Conservation (phyloP, 371 early-diverging fungal genomes). For the Rhizopus stolonifer region DNA sequence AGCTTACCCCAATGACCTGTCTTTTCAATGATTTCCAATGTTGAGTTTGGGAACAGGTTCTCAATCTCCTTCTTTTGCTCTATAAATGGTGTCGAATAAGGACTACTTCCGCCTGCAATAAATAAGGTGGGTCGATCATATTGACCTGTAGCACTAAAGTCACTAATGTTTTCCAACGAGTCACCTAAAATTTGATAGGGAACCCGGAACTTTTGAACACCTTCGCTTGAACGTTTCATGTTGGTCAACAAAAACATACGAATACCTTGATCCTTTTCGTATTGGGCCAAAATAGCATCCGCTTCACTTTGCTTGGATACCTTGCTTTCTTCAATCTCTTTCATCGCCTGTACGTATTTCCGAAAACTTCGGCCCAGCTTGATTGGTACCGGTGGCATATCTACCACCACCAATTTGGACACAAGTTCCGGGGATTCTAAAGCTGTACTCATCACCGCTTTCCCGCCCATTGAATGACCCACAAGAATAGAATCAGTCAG, state of each 20-base stretch:
- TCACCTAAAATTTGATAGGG: conserved; percentile 68
- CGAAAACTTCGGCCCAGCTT: conserved; percentile 57
- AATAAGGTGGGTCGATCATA: conserved; percentile 73
- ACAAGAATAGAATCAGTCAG: conserved; percentile 61
- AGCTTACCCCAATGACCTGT: conserved; percentile 93
- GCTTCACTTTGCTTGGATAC: conserved; percentile 69
- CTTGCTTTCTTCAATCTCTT: conserved; percentile 58
- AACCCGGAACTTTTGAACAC: conserved; percentile 63
- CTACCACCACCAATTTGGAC: conserved; percentile 78
- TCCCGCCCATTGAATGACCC: conserved; percentile 96
- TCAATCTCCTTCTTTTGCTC: conserved; percentile 47
- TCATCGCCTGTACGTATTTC: conserved; percentile 66
- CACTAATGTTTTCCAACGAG: conserved; percentile 57
- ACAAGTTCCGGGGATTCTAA: conserved; percentile 55
- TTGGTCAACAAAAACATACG: conserved; percentile 92
- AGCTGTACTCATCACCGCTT: conserved; percentile 84
- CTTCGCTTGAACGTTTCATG: conserved; percentile 54
- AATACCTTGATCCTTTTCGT: conserved; percentile 57
- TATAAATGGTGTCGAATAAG: conserved; percentile 56
- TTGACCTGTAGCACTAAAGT: conserved; percentile 31
- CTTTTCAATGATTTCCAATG: conserved; percentile 58
- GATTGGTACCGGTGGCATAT: conserved; percentile 75
- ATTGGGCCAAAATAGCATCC: conserved; percentile 64
- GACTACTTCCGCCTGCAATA: conserved; percentile 74
- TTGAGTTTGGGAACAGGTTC: conserved; percentile 64